Evolutionary conservation across 2,329 filamentous ascomycete genomes (phyloP), one percentile per base, ranked within the genome.

Genomic region (Bretziella fagacearum): DNA sequence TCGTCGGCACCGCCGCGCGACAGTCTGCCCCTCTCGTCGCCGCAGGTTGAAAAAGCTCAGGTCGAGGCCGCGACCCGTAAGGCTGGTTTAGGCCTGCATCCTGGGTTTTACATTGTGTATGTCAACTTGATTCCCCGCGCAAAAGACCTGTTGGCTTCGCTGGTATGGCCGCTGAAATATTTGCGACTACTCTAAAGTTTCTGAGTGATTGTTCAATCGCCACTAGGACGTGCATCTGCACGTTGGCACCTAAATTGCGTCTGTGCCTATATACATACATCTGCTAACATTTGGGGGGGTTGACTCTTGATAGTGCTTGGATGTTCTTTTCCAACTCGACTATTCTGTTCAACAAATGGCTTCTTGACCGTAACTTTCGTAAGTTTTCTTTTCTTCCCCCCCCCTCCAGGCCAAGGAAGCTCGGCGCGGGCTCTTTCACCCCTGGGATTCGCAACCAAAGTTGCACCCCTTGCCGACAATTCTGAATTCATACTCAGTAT

Each of bases 301-400:
- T n/a, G n/a, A n/a, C 13, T 33, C 6, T 32, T 18, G 25, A 22
- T 37, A 73, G 70, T 47, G 73, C 75, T 57, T 93, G 85, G 84
- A 93, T 93, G 55, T 70, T 84, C 54, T 74, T 91, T 59, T 91
- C 83, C 56, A 89, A 84, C 54, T 70, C 75, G 56, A 85, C 87
- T 52, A 93, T 93, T 58, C 66, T 93, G 52, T 93, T 93, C 71
- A 93, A 93, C 70, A 93, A 93, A 67, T 87, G 81, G 74, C 75
- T 93, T 43, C 72, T 93, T 51, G 76, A 84, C 58, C 77, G 74
- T 52, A 73, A 60, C 55, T 70, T 66, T 54, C 66, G 67, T 70
- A 66, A 53, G 66, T 61, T 44, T 13, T 23, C 30, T 33, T 33
- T 6, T 33, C 4, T 39, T 22, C 15, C 7, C n/a, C 11, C 15